Percentiles rank a stretch among this genome's conserved stretches.
Evolutionary conservation across 345 rosid species (phyloP).

Genomic region (Melaleuca alternifolia): DNA sequence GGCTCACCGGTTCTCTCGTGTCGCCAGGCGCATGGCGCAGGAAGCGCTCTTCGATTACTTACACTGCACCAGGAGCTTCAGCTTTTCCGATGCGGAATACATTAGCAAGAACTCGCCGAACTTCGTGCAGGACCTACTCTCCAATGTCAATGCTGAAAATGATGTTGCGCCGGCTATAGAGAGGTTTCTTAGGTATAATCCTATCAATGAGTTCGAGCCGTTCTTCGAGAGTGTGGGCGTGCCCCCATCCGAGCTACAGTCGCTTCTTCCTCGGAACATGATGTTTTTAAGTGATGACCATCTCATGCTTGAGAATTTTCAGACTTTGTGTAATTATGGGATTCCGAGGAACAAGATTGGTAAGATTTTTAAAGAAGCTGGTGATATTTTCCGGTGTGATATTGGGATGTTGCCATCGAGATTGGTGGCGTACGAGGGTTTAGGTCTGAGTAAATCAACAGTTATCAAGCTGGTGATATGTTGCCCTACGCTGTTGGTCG

Average conservation of each 20-base stretch:
- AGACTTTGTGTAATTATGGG: slow-evolving; percentile 51
- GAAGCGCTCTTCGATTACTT: slow-evolving; percentile 66
- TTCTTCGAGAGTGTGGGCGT: slow-evolving; percentile 85
- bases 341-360: slow-evolving; percentile 65
- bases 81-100: slow-evolving; percentile 65
- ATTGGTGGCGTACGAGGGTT: slow-evolving; percentile 43
- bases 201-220: slow-evolving; percentile 79
- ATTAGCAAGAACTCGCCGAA: slow-evolving; percentile 69
- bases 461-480: slow-evolving; percentile 52
- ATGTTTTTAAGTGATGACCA: slow-evolving; percentile 49
- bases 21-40: slow-evolving; percentile 39
- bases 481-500: slow-evolving; percentile 45
- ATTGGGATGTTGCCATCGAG: slow-evolving; percentile 30
- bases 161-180: slow-evolving; percentile 34
- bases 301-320: slow-evolving; percentile 56
- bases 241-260: slow-evolving; percentile 27
- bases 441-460: slow-evolving; percentile 40
- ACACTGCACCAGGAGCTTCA: slow-evolving; percentile 50
- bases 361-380: slow-evolving; percentile 51
- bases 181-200: slow-evolving; percentile 61
- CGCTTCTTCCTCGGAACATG: slow-evolving; percentile 37
- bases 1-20: slow-evolving; percentile 22
- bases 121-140: slow-evolving; percentile 38
- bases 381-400: slow-evolving; percentile 41
- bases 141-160: slow-evolving; percentile 32